Percentiles rank a stretch among this genome's conserved stretches.
These are phyloP conservation scores for Chytriomyces hyalinus DNA, from an alignment of 192 early-diverging fungal species.

Conservation along the genomic window DNA sequence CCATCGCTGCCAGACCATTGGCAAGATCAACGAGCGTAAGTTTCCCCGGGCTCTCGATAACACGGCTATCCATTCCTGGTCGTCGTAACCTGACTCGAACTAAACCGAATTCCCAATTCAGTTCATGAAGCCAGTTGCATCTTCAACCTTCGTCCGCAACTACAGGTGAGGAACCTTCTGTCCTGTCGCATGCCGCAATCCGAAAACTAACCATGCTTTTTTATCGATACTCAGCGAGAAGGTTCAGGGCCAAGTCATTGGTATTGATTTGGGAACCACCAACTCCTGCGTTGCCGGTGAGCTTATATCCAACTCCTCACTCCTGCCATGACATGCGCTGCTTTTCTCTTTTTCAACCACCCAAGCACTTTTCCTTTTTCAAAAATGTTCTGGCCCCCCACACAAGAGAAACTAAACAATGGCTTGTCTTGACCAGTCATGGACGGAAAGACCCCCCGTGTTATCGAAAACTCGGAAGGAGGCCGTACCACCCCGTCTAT, in stretches of 20 bases:
- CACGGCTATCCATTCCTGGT: neutral
- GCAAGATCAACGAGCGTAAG: neutral
- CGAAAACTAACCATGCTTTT: neutral
- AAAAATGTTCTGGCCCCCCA: neutral
- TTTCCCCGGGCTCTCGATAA: neutral
- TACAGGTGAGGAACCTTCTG: constrained; percentile 20
- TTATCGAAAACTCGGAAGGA: constrained; percentile 98
- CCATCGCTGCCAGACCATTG: constrained; percentile 16
- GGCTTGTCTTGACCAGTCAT: constrained; percentile 63
- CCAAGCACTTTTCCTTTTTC: constrained; percentile 19
- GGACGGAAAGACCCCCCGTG: constrained; percentile 96
- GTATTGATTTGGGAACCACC: constrained; percentile 99
- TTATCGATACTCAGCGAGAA: constrained; percentile 49
- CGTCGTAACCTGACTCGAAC: neutral
- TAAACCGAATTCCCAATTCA: neutral
- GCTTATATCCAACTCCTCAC: neutral
- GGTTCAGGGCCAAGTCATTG: constrained; percentile 84
- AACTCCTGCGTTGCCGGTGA: constrained; percentile 96
- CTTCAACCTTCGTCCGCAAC: constrained; percentile 10
- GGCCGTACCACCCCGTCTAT: constrained; percentile 96
- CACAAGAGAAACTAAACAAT: neutral
- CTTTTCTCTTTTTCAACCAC: constrained; percentile 26
- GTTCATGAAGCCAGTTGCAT: constrained; percentile 22
- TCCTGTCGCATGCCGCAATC: neutral
- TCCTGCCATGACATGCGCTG: neutral